A percentile compares a stretch with the other conserved stretches of the same genome.
Evolutionary conservation across 2,329 filamentous ascomycete genomes (phyloP).

Genomic region (Fusarium torreyae): DNA sequence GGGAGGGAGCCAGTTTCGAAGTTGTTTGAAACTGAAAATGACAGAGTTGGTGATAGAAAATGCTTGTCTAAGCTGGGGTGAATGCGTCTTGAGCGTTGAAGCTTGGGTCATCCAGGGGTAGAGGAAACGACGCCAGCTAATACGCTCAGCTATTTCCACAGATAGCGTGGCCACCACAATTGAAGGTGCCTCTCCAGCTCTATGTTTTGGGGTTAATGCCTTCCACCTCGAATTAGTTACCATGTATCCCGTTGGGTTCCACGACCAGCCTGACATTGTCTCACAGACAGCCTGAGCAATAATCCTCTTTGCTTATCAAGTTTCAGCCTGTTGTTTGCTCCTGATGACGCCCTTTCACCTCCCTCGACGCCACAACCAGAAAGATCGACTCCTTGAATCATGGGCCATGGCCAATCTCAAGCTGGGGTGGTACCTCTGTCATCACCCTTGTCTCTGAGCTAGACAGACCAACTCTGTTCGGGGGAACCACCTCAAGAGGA

Average conservation of each 20-base stretch:
- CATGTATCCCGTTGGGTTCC: slow-evolving; percentile 4
- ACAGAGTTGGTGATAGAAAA: slow-evolving; percentile 10
- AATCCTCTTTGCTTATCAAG: slow-evolving; percentile 12
- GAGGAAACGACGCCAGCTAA: slow-evolving; percentile 16
- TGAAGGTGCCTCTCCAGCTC: not conserved
- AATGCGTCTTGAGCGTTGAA: slow-evolving; percentile 22
- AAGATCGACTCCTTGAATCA: slow-evolving; percentile 47
- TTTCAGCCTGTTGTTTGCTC: slow-evolving; percentile 30
- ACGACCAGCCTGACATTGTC: slow-evolving; percentile 13
- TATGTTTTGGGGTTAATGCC: not conserved
- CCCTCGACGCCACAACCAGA: slow-evolving; percentile 41
- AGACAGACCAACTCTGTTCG: slow-evolving; percentile 13
- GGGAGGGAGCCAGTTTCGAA: slow-evolving; percentile 36
- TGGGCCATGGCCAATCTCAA: slow-evolving; percentile 35
- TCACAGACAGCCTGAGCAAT: slow-evolving; percentile 18
- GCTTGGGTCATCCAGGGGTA: slow-evolving; percentile 22
- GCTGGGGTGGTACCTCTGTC: slow-evolving; percentile 30
- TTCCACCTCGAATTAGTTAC: not conserved
- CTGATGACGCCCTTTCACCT: slow-evolving; percentile 35
- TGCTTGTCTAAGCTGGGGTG: slow-evolving; percentile 17
- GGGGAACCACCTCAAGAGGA: slow-evolving; percentile 14
- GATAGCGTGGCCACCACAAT: slow-evolving; percentile 24
- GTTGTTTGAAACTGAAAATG: slow-evolving; percentile 30
- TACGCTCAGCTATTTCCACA: slow-evolving; percentile 34
- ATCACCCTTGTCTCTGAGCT: slow-evolving; percentile 39